Conservation (phyloP, 2,329 filamentous ascomycete species). For the Cladosporium sp. region DNA sequence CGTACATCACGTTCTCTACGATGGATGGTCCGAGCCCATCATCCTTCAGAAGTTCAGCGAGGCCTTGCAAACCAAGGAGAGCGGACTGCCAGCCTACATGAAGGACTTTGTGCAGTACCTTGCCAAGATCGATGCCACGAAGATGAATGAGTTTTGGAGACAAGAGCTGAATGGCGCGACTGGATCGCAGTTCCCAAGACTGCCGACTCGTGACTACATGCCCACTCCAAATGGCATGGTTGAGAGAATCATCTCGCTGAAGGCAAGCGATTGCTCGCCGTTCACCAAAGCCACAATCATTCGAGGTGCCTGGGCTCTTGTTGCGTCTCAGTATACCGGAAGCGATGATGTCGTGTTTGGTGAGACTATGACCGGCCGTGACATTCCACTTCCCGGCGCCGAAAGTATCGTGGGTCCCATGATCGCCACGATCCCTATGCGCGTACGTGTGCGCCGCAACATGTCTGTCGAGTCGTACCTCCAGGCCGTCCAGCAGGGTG, state of each 20-base stretch:
- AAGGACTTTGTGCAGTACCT: constrained; percentile 39
- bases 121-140: constrained; percentile 23
- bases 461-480: constrained; percentile 29
- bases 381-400: constrained; percentile 10
- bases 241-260: constrained; percentile 23
- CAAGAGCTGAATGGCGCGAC: constrained; percentile 32
- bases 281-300: constrained; percentile 46
- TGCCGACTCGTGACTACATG: constrained; percentile 28
- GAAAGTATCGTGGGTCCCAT: constrained; percentile 28
- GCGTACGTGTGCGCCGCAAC: constrained; percentile 33
- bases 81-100: constrained; percentile 21
- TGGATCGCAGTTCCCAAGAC: constrained; percentile 38
- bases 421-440: constrained; percentile 42
- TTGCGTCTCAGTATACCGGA: constrained; percentile 53
- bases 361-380: constrained; percentile 9
- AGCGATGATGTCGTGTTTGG: constrained; percentile 58
- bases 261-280: constrained; percentile 35
- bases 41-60: constrained; percentile 28
- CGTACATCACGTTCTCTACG: constrained; percentile 44
- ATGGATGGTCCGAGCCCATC: constrained; percentile 41
- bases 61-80: neutral
- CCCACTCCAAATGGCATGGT: constrained; percentile 31
- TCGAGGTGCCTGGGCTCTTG: constrained; percentile 60
- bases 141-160: constrained; percentile 38
- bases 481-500: constrained; percentile 22